Conservation (phyloP, 495 filamentous ascomycete species). For the Aspergillus affinis region DNA sequence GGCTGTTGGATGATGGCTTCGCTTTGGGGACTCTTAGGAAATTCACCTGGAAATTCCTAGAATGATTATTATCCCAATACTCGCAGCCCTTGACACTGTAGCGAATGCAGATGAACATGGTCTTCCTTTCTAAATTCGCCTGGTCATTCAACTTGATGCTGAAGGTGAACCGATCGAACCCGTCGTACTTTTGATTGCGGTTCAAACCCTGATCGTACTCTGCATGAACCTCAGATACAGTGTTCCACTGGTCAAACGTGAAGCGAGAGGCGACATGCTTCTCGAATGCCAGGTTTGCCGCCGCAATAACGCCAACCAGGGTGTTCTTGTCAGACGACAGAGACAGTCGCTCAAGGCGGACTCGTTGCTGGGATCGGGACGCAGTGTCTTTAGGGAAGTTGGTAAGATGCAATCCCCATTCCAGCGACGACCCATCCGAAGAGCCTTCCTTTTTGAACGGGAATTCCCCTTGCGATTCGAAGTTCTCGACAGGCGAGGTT, state of each 20-base stretch:
- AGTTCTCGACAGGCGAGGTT: constrained; percentile 87
- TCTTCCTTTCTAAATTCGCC: constrained; percentile 86
- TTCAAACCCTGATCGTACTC: constrained; percentile 81
- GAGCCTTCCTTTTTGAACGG: constrained; percentile 69
- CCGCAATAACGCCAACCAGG: constrained; percentile 77
- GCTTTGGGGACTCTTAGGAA: constrained; percentile 75
- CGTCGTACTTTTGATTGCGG: constrained; percentile 61
- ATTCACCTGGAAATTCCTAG: constrained; percentile 86
- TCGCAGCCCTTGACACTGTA: constrained; percentile 85
- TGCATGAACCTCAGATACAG: constrained; percentile 87
- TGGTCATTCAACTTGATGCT: constrained; percentile 90
- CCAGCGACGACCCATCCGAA: constrained; percentile 52
- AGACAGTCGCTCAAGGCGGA: constrained; percentile 79
- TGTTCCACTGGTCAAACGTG: constrained; percentile 97
- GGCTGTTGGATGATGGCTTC: constrained; percentile 53
- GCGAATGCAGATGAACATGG: constrained; percentile 85
- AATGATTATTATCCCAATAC: constrained; percentile 91
- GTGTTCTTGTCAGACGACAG: constrained; percentile 83
- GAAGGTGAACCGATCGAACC: constrained; percentile 88
- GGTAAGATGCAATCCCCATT: constrained; percentile 82
- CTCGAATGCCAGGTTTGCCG: constrained; percentile 86
- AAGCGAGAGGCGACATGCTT: constrained; percentile 88
- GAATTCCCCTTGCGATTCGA: constrained; percentile 80
- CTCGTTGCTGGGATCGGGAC: constrained; percentile 61
- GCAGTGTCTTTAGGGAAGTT: constrained; percentile 78